A percentile compares a stretch with the other conserved stretches of the same genome.
Conservation (phyloP, 2,329 filamentous ascomycete species). For the Xylaria sp. region DNA sequence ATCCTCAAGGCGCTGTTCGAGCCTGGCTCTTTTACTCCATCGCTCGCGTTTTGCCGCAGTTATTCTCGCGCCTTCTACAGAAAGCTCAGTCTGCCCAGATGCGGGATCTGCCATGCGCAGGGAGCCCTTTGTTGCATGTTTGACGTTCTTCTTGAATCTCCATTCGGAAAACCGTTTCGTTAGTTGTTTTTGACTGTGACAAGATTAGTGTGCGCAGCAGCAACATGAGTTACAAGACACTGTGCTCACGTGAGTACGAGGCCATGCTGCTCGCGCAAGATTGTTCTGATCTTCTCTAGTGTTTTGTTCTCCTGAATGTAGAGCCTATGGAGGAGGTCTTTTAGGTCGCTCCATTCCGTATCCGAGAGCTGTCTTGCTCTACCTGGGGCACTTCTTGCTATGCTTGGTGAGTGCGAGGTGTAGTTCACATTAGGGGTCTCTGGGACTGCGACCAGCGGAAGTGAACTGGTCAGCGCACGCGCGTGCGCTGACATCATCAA, state of each 20-base stretch:
- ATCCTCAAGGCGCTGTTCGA: background rate
- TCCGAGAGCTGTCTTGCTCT: conserved; percentile 1
- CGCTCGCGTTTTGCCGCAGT: conserved; percentile 6
- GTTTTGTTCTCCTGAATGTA: background rate
- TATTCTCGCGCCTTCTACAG: background rate
- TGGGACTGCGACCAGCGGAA: background rate
- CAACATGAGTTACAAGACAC: background rate
- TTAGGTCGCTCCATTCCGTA: background rate
- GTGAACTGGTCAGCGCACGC: background rate
- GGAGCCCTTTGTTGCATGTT: background rate
- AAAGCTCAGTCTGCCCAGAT: conserved; percentile 1
- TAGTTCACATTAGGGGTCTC: background rate
- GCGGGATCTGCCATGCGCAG: background rate
- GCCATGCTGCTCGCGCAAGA: background rate
- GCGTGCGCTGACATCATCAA: background rate
- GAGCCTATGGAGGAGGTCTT: conserved; percentile 5
- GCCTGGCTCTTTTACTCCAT: background rate
- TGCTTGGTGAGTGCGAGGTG: background rate
- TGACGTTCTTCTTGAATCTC: background rate
- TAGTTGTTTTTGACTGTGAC: background rate
- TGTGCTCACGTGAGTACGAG: background rate
- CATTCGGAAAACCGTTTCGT: background rate
- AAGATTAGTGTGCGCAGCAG: background rate
- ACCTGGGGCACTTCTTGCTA: background rate
- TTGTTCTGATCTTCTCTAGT: background rate